These are phyloP conservation scores for Candolleomyces eurysporus DNA, from an alignment of 768 basidiomycete genomes.

Conservation along the genomic window DNA sequence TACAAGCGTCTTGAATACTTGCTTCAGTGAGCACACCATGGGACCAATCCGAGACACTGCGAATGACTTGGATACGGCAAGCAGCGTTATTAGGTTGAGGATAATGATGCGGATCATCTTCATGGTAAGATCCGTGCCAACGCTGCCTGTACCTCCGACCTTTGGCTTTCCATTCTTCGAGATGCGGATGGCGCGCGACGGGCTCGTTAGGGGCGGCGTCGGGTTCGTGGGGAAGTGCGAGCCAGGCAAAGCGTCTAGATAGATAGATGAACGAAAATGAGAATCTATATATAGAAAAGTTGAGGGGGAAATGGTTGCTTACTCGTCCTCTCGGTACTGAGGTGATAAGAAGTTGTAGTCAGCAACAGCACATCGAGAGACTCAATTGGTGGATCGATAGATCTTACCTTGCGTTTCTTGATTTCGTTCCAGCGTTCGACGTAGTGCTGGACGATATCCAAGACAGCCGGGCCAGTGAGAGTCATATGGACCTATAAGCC, in stretches of 20 bases:
- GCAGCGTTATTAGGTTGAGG: constrained; percentile 42
- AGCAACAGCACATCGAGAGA: constrained; percentile 2
- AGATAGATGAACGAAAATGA: constrained; percentile 29
- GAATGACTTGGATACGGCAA: constrained; percentile 75
- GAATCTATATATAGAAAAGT: constrained; percentile 3
- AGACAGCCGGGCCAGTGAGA: constrained; percentile 72
- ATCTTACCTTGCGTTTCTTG: constrained; percentile 70
- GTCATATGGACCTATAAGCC: constrained; percentile 93
- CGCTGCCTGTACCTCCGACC: constrained; percentile 63
- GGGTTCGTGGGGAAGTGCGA: constrained; percentile 78
- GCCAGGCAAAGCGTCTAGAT: constrained; percentile 43
- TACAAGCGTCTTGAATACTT: constrained; percentile 93
- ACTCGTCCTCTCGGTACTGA: constrained; percentile 49
- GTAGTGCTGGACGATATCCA: constrained; percentile 94
- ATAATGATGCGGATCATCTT: constrained; percentile 41
- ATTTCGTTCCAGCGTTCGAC: constrained; percentile 90
- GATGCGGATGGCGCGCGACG: constrained; percentile 67
- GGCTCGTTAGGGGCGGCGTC: constrained; percentile 62
- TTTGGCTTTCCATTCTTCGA: constrained; percentile 54
- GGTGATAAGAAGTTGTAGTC: neutral
- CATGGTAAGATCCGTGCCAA: constrained; percentile 50
- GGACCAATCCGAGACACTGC: constrained; percentile 92
- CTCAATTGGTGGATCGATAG: neutral
- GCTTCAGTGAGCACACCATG: constrained; percentile 88
- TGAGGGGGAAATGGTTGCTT: constrained; percentile 20